phyloP scores from a whole-genome alignment of 2,329 filamentous ascomycete species.

The Aurifilum marmelostoma region DNA sequence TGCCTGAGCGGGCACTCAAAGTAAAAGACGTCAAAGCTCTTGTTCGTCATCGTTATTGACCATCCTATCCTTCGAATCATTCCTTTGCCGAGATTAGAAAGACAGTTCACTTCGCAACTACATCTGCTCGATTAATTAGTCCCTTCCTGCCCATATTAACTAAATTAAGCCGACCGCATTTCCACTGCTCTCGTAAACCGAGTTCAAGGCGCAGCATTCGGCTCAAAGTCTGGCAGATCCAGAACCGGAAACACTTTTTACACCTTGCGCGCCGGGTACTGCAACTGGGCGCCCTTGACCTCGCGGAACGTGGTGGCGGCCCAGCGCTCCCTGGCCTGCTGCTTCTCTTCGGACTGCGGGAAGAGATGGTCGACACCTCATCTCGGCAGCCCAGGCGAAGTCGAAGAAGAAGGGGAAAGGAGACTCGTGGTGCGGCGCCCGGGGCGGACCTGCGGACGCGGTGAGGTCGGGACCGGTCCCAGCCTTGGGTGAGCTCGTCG shows the following conservation, averaged over 20 bases:
- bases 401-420: constrained; percentile 12
- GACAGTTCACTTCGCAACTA: too few species aligned
- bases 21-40: not conserved
- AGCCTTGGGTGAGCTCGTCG: not conserved
- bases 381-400: constrained; percentile 7
- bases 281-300: not conserved
- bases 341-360: not conserved
- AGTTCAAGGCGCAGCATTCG: not conserved
- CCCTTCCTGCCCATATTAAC: not conserved
- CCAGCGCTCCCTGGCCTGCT: constrained; percentile 6
- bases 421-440: not conserved
- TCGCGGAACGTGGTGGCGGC: constrained; percentile 6
- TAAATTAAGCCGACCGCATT: not conserved
- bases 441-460: not conserved
- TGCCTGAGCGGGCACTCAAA: too few species aligned
- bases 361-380: not conserved
- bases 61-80: too few species aligned
- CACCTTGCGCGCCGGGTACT: constrained; percentile 10
- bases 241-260: constrained; percentile 11
- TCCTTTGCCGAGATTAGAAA: too few species aligned
- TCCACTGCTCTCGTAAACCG: not conserved
- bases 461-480: not conserved
- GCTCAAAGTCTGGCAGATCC: constrained; percentile 6
- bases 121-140: not conserved
- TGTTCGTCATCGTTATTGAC: too few species aligned